Conservation (phyloP, 75 land plant species). For the Pinus taeda region DNA sequence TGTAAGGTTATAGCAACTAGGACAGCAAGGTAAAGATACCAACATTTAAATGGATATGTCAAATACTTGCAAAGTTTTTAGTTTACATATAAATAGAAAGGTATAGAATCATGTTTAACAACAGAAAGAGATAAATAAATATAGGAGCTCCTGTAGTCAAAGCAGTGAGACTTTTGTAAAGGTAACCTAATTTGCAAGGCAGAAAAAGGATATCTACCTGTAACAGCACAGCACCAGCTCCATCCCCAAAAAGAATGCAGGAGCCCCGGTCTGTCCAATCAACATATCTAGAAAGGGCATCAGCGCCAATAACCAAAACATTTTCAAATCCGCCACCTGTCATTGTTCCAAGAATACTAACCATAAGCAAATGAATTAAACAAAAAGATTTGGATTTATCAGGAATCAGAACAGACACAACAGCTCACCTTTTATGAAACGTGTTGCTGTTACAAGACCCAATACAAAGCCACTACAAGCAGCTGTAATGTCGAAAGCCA, state of each 20-base stretch:
- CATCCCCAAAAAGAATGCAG: conserved; percentile 97
- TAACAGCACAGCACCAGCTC: conserved; percentile 87
- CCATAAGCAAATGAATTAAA: conserved; percentile 5
- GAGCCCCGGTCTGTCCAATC: conserved; percentile 94
- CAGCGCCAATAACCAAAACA: conserved; percentile 91
- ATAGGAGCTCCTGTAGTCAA: no score
- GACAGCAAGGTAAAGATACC: no score
- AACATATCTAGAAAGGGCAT: conserved; percentile 91
- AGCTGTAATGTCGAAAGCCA: conserved; percentile 86
- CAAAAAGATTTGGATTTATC: background rate
- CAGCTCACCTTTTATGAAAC: conserved; percentile 74
- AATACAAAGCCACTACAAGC: conserved; percentile 93
- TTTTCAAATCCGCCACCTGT: conserved; percentile 86
- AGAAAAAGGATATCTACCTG: conserved; percentile 48
- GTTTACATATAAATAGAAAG: no score
- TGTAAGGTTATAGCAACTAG: no score
- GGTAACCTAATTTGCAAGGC: background rate
- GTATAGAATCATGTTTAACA: no score
- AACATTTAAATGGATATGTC: no score
- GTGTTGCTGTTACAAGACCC: conserved; percentile 81
- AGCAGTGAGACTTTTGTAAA: no score
- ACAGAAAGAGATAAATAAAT: no score
- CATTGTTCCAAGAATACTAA: conserved; percentile 1
- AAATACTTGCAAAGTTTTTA: no score
- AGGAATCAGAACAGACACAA: background rate